A percentile compares a stretch with the other conserved stretches of the same genome.
These are phyloP conservation scores for Botryotinia calthae DNA, from an alignment of 2,329 filamentous ascomycete genomes.

Conservation along the genomic window DNA sequence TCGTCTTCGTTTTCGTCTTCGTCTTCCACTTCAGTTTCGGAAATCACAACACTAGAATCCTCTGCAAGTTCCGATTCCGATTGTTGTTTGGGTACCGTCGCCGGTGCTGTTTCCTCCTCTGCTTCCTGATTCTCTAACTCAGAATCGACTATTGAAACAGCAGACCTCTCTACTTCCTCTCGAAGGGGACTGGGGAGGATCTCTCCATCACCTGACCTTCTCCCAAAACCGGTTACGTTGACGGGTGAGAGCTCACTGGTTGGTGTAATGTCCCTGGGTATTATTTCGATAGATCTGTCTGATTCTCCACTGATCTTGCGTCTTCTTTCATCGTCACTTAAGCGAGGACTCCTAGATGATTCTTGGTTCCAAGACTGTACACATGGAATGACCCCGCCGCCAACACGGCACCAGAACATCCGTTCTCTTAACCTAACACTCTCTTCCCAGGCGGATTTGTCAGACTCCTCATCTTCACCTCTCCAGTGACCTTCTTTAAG, in stretches of 20 bases:
- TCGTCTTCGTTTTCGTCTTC: neutral
- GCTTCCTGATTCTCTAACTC: neutral
- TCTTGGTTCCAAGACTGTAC: slow-evolving; percentile 30
- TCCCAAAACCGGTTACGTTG: slow-evolving; percentile 4
- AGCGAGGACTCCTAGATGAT: slow-evolving; percentile 30
- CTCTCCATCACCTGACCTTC: slow-evolving; percentile 11
- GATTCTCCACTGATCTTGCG: slow-evolving; percentile 36
- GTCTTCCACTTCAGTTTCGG: neutral
- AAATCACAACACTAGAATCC: neutral
- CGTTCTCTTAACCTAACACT: slow-evolving; percentile 83
- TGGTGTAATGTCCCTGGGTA: slow-evolving; percentile 36
- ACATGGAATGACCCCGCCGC: slow-evolving; percentile 79
- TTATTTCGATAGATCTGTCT: slow-evolving; percentile 35
- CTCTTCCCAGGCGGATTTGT: slow-evolving; percentile 92
- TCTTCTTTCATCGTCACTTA: slow-evolving; percentile 35
- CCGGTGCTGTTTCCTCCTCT: neutral
- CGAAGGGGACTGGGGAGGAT: slow-evolving; percentile 16
- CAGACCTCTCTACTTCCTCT: slow-evolving; percentile 7
- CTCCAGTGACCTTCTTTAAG: slow-evolving; percentile 91
- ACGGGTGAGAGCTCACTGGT: slow-evolving; percentile 23
- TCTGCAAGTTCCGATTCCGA: neutral
- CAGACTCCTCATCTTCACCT: slow-evolving; percentile 76
- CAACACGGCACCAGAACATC: slow-evolving; percentile 96
- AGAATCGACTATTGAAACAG: neutral
- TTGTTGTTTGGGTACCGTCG: neutral